Percentiles rank a stretch among this genome's conserved stretches.
phyloP scores from a whole-genome alignment of 108 stramenopile species.

The Skeletonema potamos region DNA sequence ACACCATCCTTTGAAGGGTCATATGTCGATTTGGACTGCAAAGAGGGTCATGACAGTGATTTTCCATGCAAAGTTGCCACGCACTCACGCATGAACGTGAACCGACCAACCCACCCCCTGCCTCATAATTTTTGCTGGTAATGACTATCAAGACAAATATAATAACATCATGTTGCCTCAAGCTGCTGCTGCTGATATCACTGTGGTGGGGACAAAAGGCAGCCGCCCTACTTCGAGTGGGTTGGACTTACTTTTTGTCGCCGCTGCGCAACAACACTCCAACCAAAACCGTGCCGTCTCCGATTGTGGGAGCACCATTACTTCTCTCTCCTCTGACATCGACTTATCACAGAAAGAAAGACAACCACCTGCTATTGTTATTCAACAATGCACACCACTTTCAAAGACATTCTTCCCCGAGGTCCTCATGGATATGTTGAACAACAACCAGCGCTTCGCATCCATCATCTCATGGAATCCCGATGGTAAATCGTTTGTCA shows the following conservation, averaged over 20 bases:
- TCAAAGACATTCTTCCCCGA: background rate
- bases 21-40: no score
- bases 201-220: background rate
- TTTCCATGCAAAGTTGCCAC: no score
- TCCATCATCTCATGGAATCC: conserved; percentile 55
- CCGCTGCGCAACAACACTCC: background rate
- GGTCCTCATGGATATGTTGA: background rate
- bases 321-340: background rate
- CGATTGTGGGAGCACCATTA: background rate
- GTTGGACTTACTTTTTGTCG: background rate
- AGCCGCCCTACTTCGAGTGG: background rate
- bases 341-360: background rate
- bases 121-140: no score
- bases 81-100: no score
- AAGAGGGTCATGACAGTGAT: no score
- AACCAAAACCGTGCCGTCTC: background rate
- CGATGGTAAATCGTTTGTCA: conserved; percentile 76
- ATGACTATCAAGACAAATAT: background rate
- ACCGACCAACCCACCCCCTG: no score
- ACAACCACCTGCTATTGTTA: no score
- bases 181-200: background rate
- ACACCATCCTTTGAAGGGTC: no score
- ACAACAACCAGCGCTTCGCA: conserved; percentile 11
- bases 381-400: background rate
- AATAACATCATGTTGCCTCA: background rate